phyloP scores from a whole-genome alignment of 2,329 filamentous ascomycete genomes.

The Claviceps sp. region DNA sequence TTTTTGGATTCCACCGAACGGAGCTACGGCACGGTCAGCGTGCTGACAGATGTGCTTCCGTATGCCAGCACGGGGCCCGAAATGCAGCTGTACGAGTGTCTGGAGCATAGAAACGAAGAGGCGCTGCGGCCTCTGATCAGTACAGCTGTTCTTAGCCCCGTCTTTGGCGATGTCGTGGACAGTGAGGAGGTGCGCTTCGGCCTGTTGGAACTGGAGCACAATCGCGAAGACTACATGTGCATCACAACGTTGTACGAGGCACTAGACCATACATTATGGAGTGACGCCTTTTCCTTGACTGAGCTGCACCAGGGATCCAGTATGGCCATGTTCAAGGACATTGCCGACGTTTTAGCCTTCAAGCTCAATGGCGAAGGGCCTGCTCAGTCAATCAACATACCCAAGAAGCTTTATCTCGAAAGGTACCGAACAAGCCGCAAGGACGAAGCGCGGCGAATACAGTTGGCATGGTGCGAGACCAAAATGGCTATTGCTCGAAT shows the following conservation, averaged over 20 bases:
- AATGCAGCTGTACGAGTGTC: slow-evolving; percentile 30
- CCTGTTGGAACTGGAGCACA: slow-evolving; percentile 27
- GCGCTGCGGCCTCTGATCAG: slow-evolving; percentile 19
- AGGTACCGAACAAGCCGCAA: slow-evolving; percentile 34
- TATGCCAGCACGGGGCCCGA: slow-evolving; percentile 21
- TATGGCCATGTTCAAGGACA: slow-evolving; percentile 30
- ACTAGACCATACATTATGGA: slow-evolving; percentile 35
- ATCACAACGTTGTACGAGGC: slow-evolving; percentile 34
- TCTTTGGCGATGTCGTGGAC: slow-evolving; percentile 18
- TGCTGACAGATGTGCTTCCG: slow-evolving; percentile 26
- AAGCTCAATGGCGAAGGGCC: slow-evolving; percentile 29
- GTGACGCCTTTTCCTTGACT: slow-evolving; percentile 24
- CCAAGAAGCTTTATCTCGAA: slow-evolving; percentile 38
- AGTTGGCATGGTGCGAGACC: slow-evolving; percentile 21
- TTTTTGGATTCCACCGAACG: slow-evolving; percentile 49
- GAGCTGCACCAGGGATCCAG: slow-evolving; percentile 22
- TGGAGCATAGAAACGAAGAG: slow-evolving; percentile 19
- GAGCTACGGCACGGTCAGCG: slow-evolving; percentile 42
- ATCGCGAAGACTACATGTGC: slow-evolving; percentile 21
- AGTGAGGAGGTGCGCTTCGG: slow-evolving; percentile 25
- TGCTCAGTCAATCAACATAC: slow-evolving; percentile 33
- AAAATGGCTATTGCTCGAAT: slow-evolving; percentile 16
- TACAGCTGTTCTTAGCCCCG: slow-evolving; percentile 15
- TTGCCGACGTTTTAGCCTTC: slow-evolving; percentile 37
- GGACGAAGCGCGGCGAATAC: slow-evolving; percentile 32